phyloP scores from a whole-genome alignment of 805 yeast species.

The Candida ponderosae region DNA sequence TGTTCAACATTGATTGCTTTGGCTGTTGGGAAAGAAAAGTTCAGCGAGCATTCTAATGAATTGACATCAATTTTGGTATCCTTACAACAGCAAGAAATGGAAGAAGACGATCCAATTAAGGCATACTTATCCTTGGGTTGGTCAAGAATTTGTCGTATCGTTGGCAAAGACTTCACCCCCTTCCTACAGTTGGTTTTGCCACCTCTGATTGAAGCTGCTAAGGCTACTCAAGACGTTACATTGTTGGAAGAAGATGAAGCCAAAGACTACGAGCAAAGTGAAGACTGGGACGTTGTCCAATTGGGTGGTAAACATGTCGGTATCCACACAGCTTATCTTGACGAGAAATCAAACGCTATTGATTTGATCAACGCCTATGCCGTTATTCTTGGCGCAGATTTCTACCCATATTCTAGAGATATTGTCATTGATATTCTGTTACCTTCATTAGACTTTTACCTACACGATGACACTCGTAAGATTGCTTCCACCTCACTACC shows the following conservation, averaged over 20 bases:
- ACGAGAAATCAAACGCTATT: constrained; percentile 89
- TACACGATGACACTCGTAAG: constrained; percentile 91
- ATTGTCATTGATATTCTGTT: constrained; percentile 71
- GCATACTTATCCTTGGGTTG: constrained; percentile 89
- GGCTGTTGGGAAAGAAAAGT: constrained; percentile 92
- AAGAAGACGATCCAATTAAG: constrained; percentile 80
- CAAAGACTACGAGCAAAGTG: constrained; percentile 72
- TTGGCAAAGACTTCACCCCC: constrained; percentile 82
- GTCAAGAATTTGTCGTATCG: constrained; percentile 85
- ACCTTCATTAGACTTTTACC: constrained; percentile 84
- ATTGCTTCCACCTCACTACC: constrained; percentile 86
- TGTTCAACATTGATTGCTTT: constrained; percentile 90
- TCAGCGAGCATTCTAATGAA: constrained; percentile 65
- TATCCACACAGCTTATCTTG: constrained; percentile 88
- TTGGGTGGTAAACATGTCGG: constrained; percentile 90
- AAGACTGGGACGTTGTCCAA: constrained; percentile 93
- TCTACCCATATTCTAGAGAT: constrained; percentile 76
- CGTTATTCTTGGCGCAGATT: constrained; percentile 70
- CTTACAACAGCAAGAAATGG: constrained; percentile 53
- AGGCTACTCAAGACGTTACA: constrained; percentile 82
- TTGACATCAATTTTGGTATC: constrained; percentile 62
- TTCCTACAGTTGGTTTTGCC: constrained; percentile 81
- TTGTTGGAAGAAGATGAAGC: constrained; percentile 85
- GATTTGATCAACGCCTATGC: constrained; percentile 83
- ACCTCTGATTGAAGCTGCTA: constrained; percentile 79